Base-by-base conservation (phyloP, 176 grass and related monocot genomes). In the Eleusine coracana region DNA sequence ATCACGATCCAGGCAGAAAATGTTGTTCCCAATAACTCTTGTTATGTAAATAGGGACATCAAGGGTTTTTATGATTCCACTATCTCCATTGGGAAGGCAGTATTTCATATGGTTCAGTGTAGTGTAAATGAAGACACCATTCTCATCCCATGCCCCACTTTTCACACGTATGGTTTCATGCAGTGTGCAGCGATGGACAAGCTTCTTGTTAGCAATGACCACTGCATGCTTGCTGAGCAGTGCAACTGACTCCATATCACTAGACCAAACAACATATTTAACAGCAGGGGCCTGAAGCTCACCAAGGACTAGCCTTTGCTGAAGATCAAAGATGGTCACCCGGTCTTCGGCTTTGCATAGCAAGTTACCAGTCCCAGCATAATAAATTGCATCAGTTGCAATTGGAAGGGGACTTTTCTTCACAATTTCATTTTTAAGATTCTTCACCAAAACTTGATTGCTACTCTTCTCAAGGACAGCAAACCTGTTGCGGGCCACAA, bases 121-220 rank as follows among this genome's bases (percentile, higher is more conserved):
- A 11, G 87, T 94, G 71, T 99, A 99, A 68, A 99, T 81, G 29
- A 99, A 96, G 59, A 99, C 87, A 5, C 87, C 89, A 39, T 99
- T 96, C 67, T 99, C 97, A 90, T 99, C 97, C 97, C 97, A 99
- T 25, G 97, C 97, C 76, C 97, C 97, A 89, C 97, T 99, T 82
- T 99, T 99, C 23, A 99, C 97, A 84, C 97, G 93, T 11, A 99
- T 96, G n/a, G 97, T 99, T 86, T 96, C 97, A 44, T 99, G 97
- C n/a, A 99, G 77, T 72, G 97, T 99, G 84, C 83, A 96, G 23
- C 75, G 86, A 60, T 94, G 97, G 31, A 94, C 87, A 86, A 99
- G 91, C 71, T 88, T 92, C 83, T 99, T 96, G 76, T 15, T 92
- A 81, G 97, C 97, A 83, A 99, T 92, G 25, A 99, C 89, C 42